Percentiles rank a stretch among this genome's conserved stretches.
These are phyloP conservation scores for Isatis tinctoria DNA, from an alignment of 345 rosid genomes.

Conservation along the genomic window DNA sequence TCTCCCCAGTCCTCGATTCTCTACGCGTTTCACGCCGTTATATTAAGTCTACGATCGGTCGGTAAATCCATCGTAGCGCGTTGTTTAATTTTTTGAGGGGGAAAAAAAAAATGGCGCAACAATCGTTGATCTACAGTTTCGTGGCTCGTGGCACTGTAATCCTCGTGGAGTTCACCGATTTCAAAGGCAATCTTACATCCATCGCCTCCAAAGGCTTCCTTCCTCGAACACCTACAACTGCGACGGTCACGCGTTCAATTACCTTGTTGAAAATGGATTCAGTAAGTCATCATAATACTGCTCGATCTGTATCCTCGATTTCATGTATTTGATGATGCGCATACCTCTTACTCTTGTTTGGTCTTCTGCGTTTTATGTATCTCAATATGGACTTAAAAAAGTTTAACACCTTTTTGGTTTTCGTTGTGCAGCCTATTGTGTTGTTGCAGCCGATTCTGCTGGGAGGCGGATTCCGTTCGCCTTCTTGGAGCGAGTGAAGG, in stretches of 20 bases:
- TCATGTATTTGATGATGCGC: neutral
- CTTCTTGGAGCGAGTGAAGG: slow-evolving; percentile 79
- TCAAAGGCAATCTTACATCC: slow-evolving; percentile 72
- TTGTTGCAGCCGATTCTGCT: slow-evolving; percentile 88
- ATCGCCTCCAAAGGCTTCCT: slow-evolving; percentile 71
- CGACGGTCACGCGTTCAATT: slow-evolving; percentile 80
- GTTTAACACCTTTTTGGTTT: neutral
- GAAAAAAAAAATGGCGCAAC: slow-evolving; percentile 51
- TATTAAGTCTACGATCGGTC: slow-evolving; percentile 11
- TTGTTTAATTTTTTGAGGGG: neutral
- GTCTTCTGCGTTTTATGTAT: neutral
- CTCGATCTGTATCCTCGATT: neutral
- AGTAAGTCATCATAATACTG: slow-evolving; percentile 36
- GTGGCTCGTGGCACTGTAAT: slow-evolving; percentile 71
- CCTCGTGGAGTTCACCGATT: slow-evolving; percentile 69
- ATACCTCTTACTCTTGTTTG: neutral
- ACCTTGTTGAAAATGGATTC: slow-evolving; percentile 78
- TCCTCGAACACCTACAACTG: slow-evolving; percentile 68
- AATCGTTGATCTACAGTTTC: slow-evolving; percentile 70
- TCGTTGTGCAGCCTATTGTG: slow-evolving; percentile 73
- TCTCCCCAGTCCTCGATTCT: slow-evolving; percentile 22
- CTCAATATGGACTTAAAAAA: neutral
- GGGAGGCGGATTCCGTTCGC: slow-evolving; percentile 91
- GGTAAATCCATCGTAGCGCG: neutral
- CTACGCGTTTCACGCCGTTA: slow-evolving; percentile 28